Percentiles rank a stretch among this genome's conserved stretches.
Conservation (phyloP, 208 protist genomes). For the Acanthamoeba sp. region DNA sequence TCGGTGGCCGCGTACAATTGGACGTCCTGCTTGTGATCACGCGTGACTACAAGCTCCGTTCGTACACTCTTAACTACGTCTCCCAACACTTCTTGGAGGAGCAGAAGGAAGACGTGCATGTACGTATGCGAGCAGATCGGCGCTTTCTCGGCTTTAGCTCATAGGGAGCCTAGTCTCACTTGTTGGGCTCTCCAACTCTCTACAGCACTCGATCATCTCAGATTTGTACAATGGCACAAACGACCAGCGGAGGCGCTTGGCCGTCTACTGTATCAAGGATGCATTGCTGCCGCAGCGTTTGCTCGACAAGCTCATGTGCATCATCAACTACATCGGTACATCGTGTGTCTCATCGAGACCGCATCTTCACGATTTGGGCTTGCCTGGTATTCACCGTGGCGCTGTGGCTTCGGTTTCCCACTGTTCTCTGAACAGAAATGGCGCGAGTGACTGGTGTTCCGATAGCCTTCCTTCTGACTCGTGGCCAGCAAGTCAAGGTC, state of each 20-base stretch:
- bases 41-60: conserved; percentile 98
- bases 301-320: conserved; percentile 98
- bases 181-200: background rate
- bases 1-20: conserved; percentile 97
- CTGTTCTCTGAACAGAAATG: conserved; percentile 94
- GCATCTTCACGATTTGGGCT: background rate
- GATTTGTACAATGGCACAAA: conserved; percentile 96
- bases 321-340: conserved; percentile 95
- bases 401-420: background rate
- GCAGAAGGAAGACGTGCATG: conserved; percentile 99
- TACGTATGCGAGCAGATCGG: no score
- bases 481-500: conserved; percentile 99
- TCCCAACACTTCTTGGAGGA: conserved; percentile 98
- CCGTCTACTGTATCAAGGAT: conserved; percentile 99
- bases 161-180: no score
- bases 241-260: conserved; percentile 97
- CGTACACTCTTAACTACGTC: conserved; percentile 99
- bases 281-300: conserved; percentile 96
- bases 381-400: background rate
- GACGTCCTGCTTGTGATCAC: conserved; percentile 96
- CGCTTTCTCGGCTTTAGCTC: no score
- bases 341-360: background rate
- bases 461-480: conserved; percentile 96
- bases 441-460: conserved; percentile 99
- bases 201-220: conserved; percentile 85